Conservation (phyloP, 441 rosid species). For the Jatropha multifida region DNA sequence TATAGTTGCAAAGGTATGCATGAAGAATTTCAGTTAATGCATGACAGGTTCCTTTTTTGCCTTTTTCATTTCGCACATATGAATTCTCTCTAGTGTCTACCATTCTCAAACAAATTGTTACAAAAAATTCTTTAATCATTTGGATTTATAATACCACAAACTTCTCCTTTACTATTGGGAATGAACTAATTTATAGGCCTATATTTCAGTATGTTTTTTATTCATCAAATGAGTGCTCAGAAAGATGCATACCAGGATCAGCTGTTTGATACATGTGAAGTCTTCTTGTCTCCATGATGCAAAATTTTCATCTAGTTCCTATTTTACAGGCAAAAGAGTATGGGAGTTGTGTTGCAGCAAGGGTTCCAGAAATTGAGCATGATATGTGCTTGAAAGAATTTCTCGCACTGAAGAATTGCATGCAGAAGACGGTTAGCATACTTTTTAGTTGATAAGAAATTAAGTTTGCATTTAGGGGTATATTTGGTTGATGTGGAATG, state of each 20-base stretch:
- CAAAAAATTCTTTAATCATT: background rate
- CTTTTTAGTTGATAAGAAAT: slow-evolving; percentile 11
- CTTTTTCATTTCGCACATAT: background rate
- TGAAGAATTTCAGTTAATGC: background rate
- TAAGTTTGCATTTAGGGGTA: background rate
- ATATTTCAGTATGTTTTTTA: background rate
- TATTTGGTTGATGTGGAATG: no score
- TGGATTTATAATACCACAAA: slow-evolving; percentile 5
- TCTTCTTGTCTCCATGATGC: slow-evolving; percentile 17
- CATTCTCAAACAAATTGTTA: background rate
- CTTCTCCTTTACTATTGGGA: background rate
- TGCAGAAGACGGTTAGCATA: slow-evolving; percentile 75
- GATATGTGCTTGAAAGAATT: slow-evolving; percentile 88
- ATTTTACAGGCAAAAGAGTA: slow-evolving; percentile 71
- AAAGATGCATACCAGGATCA: background rate
- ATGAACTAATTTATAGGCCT: no score
- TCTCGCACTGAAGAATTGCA: slow-evolving; percentile 72
- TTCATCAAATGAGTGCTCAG: no score
- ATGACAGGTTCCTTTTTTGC: background rate
- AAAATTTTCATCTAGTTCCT: slow-evolving; percentile 2
- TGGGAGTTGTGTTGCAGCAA: slow-evolving; percentile 83
- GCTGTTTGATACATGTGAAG: no score
- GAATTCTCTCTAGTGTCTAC: background rate
- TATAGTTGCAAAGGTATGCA: background rate
- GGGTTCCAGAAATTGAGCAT: slow-evolving; percentile 75